Evolutionary conservation across 2,329 filamentous ascomycete genomes (phyloP).

Genomic region (Pochonia chlamydosporia): DNA sequence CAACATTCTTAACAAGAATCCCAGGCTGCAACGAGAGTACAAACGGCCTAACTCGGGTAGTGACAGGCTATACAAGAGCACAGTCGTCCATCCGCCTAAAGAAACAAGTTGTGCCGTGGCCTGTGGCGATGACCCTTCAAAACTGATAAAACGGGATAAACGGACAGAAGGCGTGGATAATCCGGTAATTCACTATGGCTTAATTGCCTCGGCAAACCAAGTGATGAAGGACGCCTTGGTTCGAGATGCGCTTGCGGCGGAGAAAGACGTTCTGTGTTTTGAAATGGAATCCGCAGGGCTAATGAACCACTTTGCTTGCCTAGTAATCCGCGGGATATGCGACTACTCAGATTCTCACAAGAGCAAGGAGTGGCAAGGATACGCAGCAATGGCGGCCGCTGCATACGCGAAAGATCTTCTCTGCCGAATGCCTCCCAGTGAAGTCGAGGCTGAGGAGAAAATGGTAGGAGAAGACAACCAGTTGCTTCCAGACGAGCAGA

Average conservation of each 20-base stretch:
- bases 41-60: constrained; percentile 4
- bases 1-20: constrained; percentile 3
- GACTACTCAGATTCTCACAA: constrained; percentile 30
- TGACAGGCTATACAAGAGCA: constrained; percentile 9
- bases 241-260: constrained; percentile 17
- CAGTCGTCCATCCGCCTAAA: constrained; percentile 4
- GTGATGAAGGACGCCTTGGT: constrained; percentile 15
- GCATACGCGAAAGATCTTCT: constrained; percentile 22
- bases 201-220: constrained; percentile 8
- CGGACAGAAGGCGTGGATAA: constrained; percentile 4
- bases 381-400: constrained; percentile 22
- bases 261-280: constrained; percentile 14
- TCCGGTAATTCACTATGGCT: constrained; percentile 13
- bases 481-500: not conserved
- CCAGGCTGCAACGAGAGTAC: constrained; percentile 9
- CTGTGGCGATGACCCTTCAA: constrained; percentile 7
- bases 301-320: constrained; percentile 11
- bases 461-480: not conserved
- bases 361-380: constrained; percentile 23
- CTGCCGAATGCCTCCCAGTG: not conserved
- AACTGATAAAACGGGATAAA: not conserved
- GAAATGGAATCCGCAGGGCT: constrained; percentile 24
- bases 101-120: constrained; percentile 7
- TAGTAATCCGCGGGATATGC: constrained; percentile 28
- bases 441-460: not conserved